Evolutionary conservation across 352 stramenopile genomes (phyloP), one percentile per base, ranked within the genome.

Genomic region (Globisporangium splendens): DNA sequence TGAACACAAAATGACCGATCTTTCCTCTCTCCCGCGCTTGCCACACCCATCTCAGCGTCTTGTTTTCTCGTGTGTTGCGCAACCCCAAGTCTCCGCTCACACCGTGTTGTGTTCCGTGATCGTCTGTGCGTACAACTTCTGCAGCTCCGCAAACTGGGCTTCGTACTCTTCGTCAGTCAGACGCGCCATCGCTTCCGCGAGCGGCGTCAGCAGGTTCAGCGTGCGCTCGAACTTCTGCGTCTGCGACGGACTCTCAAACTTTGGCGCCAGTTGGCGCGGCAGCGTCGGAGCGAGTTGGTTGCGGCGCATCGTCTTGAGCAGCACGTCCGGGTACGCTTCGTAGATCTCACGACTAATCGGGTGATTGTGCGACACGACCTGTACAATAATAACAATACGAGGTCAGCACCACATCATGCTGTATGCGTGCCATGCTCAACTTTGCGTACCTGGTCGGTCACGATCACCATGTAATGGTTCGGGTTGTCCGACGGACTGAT

Each of bases 401-500:
- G 6, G 24, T 31, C 24, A 31, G 24, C 5, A 31, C 5, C 24
- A 31, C 5, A 31, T 31, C 24, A 5, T 6, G 24, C 24, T 31
- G 5, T 2, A 31, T 31, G 24, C 24, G 24, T 31, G 2, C 5
- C 24, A 31, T 2, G 24, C 5, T 31, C 24, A 31, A 31, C 24
- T 20, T 15, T 28, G 17, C 66, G 43, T 68, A 89, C 83, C 81
- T 93, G 83, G 59, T 93, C 83, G 4, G 83, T 93, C 44, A 93
- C 83, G 58, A 93, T 91, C 41, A 93, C 83, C 81, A 91, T 91
- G 65, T 93, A 93, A 75, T 91, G 90, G 70, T 66, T 85, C 18
- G 75, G 68, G 55, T 91, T 93, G 51, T 93, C 83, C 4, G 81
- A 86, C 24, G 83, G 81, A 17, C 75, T 90, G 62, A 93, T 93